Evolutionary conservation across 345 rosid genomes (phyloP), one percentile per base, ranked within the genome.

Genomic region (Hypericum androsaemum): DNA sequence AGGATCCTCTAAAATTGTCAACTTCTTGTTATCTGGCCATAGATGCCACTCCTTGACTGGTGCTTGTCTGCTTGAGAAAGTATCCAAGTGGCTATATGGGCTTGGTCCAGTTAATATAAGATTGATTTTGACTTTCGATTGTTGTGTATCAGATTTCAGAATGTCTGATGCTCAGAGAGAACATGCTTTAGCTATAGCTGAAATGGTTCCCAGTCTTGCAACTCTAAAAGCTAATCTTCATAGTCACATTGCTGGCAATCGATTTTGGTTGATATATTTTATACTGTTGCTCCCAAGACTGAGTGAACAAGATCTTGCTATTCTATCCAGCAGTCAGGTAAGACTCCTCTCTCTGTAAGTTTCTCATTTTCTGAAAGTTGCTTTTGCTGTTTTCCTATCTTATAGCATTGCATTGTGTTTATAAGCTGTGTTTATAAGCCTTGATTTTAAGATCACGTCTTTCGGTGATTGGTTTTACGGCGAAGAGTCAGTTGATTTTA

Each of bases 191-290:
- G 67, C 69, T 66, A 65, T 85, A 69, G 82, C 77, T 64, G 61
- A 55, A 8, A 51, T 85, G 42, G 84, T 76, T 61, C 89, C 89
- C 32, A 68, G 64, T 60, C 47, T 85, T 36, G 60, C 60, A 51
- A 68, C 64, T 67, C 74, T 85, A 58, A 74, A 74, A 72, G 58
- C 50, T 61, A 60, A 60, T 43, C 77, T 85, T 54, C 58, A 53
- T 8, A 59, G 57, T 59, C 40, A 56, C 52, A 51, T 80, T 61
- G 73, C 58, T 54, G 68, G 76, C 42, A 73, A 63, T 37, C 75
- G 58, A 17, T 85, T 85, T 65, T 85, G 95, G 95, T 69, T 80
- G 64, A 71, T 85, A 38, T 85, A 85, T 66, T 85, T 85, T 55
- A 73, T 82, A 58, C 62, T 82, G 59, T 64, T 85, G 75, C 79